phyloP scores from a whole-genome alignment of 208 protist genomes.

The Trypanosoma conorhini region DNA sequence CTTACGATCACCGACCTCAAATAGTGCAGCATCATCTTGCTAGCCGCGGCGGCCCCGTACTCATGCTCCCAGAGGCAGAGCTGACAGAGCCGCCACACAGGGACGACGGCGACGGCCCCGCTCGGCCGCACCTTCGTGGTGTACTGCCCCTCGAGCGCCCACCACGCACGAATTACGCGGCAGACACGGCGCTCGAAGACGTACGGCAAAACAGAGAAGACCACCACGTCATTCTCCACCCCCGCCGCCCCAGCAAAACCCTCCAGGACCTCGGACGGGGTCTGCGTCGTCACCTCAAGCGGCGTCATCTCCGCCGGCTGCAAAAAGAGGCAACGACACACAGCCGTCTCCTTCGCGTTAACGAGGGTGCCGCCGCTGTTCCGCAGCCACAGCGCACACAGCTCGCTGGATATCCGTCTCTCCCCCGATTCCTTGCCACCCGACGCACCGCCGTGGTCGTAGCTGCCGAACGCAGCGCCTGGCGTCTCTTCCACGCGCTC shows the following conservation, averaged over 20 bases:
- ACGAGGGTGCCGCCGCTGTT: constrained; percentile 14
- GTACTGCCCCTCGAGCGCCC: constrained; percentile 18
- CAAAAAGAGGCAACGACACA: constrained; percentile 29
- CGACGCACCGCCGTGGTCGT: not conserved
- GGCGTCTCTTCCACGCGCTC: constrained; percentile 1
- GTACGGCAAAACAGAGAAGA: constrained; percentile 16
- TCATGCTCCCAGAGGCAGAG: constrained; percentile 63
- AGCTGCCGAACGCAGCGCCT: not conserved
- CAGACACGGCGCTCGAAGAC: constrained; percentile 38
- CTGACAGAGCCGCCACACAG: constrained; percentile 34
- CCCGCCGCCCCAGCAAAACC: not conserved
- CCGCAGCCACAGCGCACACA: constrained; percentile 10
- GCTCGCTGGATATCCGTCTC: constrained; percentile 4
- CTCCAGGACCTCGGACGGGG: constrained; percentile 27
- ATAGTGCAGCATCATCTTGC: constrained; percentile 50
- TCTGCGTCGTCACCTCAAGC: constrained; percentile 14
- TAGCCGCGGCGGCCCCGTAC: constrained; percentile 41
- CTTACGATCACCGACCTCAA: constrained; percentile 32
- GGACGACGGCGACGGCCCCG: constrained; percentile 21
- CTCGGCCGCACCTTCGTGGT: not conserved
- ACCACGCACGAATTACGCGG: constrained; percentile 30
- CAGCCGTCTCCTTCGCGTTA: constrained; percentile 3
- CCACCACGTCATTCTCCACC: constrained; percentile 15
- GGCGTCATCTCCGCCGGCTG: constrained; percentile 2
- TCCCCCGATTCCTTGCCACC: not conserved